phyloP scores from a whole-genome alignment of 495 filamentous ascomycete species.

The Talaromyces ruber region DNA sequence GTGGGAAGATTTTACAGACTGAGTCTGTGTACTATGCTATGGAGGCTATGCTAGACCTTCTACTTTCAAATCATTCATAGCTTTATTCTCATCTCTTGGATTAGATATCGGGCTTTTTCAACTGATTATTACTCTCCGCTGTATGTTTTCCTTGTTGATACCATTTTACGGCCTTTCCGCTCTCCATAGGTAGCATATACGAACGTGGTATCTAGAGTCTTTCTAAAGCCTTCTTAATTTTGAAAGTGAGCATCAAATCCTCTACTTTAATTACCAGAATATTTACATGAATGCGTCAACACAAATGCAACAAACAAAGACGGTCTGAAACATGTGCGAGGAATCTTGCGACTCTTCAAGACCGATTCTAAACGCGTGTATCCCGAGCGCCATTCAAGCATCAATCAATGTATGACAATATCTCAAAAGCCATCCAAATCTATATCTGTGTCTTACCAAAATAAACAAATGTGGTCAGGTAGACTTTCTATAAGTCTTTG shows the following conservation, averaged over 20 bases:
- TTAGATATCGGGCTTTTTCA: not conserved
- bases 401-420: not conserved
- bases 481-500: constrained; percentile 25
- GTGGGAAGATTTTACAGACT: not conserved
- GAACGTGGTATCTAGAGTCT: no score
- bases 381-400: constrained; percentile 12
- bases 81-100: not conserved
- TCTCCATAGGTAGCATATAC: not conserved
- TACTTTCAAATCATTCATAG: not conserved
- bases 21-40: not conserved
- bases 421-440: not conserved
- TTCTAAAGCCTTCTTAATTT: no score
- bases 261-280: not conserved
- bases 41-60: not conserved
- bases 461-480: not conserved
- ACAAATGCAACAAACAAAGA: constrained; percentile 1
- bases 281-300: not conserved
- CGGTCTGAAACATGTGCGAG: constrained; percentile 10
- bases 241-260: not conserved
- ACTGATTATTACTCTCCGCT: not conserved
- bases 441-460: not conserved
- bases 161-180: not conserved
- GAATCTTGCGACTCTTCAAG: constrained; percentile 9
- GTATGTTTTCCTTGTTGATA: not conserved
- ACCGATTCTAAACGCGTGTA: constrained; percentile 9